A percentile compares a stretch with the other conserved stretches of the same genome.
Conservation (phyloP, 108 stramenopile species). For the Halocafeteria seosinensis region DNA sequence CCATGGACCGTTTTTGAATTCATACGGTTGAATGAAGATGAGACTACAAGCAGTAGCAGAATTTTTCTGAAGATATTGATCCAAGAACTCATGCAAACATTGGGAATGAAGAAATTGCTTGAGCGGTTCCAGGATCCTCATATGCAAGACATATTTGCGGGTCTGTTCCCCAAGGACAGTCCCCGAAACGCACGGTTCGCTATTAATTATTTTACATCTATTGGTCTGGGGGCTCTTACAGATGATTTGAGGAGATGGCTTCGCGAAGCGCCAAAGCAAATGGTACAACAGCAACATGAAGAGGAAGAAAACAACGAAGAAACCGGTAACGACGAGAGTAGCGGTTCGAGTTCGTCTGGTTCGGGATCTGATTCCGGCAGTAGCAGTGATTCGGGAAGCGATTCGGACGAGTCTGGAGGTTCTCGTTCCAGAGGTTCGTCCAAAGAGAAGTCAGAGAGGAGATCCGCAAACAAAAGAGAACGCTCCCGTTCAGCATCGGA, state of each 20-base stretch:
- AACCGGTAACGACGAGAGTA: too few species aligned
- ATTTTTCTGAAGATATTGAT: conserved; percentile 92
- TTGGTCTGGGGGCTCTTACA: conserved; percentile 89
- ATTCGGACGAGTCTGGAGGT: too few species aligned
- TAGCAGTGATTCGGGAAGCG: too few species aligned
- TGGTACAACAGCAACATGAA: too few species aligned
- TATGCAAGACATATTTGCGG: conserved; percentile 56
- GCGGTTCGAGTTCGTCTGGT: too few species aligned
- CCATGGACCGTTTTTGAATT: conserved; percentile 77
- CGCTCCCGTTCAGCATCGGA: too few species aligned
- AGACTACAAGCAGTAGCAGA: conserved; percentile 80
- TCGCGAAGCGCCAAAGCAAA: too few species aligned
- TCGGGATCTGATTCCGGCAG: too few species aligned
- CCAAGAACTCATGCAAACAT: conserved; percentile 82
- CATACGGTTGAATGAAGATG: conserved; percentile 82
- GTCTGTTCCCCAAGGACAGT: conserved; percentile 84
- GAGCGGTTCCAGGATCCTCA: conserved; percentile 48
- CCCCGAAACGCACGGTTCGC: conserved; percentile 85
- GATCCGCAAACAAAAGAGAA: too few species aligned
- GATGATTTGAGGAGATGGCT: conserved; percentile 83
- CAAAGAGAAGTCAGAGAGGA: too few species aligned
- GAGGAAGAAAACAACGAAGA: too few species aligned
- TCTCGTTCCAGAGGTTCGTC: too few species aligned
- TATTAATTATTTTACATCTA: conserved; percentile 94
- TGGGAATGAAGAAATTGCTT: conserved; percentile 73